Conservation (phyloP, 805 yeast genomes). For the Yarrowia sp. region DNA sequence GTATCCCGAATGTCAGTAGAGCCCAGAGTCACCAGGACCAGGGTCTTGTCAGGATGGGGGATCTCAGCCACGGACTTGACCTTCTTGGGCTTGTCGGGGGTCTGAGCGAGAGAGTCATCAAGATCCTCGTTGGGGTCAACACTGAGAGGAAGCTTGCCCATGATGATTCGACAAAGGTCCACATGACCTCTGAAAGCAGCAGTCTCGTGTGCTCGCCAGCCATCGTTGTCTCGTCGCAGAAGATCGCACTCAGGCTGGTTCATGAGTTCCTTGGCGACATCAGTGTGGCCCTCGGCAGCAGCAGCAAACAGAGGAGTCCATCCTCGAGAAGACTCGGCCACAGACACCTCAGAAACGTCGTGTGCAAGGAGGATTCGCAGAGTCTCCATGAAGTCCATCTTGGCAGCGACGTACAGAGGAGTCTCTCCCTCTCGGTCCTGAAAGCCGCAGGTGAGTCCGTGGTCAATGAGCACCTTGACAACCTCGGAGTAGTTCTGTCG, state of each 20-base stretch:
- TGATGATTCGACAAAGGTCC: slow-evolving; percentile 58
- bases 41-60: slow-evolving; percentile 55
- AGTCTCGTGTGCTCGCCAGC: slow-evolving; percentile 98
- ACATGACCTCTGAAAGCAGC: slow-evolving; percentile 88
- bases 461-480: slow-evolving; percentile 50
- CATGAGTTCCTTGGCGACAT: slow-evolving; percentile 56
- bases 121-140: neutral
- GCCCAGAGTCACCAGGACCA: slow-evolving; percentile 81
- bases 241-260: slow-evolving; percentile 49
- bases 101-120: neutral
- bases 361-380: slow-evolving; percentile 56
- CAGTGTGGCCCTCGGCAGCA: slow-evolving; percentile 74
- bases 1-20: slow-evolving; percentile 72
- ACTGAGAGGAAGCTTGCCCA: slow-evolving; percentile 30
- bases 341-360: slow-evolving; percentile 67
- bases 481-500: slow-evolving; percentile 44
- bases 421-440: slow-evolving; percentile 71
- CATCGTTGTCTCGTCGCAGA: slow-evolving; percentile 69
- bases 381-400: slow-evolving; percentile 53
- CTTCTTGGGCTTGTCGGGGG: slow-evolving; percentile 6
- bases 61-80: slow-evolving; percentile 60
- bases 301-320: slow-evolving; percentile 95
- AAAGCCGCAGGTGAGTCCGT: slow-evolving; percentile 63
- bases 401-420: slow-evolving; percentile 76
- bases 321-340: slow-evolving; percentile 74